phyloP scores from a whole-genome alignment of 805 yeast species.

The Lachancea kluyveri region DNA sequence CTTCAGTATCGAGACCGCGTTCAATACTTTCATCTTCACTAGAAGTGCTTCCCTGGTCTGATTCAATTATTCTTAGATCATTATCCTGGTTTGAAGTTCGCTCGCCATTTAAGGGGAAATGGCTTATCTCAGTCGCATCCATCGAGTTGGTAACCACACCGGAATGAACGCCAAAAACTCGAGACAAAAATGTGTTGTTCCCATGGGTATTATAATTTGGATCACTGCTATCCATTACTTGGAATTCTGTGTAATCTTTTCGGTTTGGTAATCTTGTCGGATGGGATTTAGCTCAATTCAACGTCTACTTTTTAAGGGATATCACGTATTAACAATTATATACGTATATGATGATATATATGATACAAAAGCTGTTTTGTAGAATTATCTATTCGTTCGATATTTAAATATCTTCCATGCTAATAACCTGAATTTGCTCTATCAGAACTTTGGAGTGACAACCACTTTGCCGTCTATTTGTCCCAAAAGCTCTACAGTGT shows the following conservation, averaged over 20 bases:
- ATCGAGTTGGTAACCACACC: constrained; percentile 24
- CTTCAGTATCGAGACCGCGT: constrained; percentile 6
- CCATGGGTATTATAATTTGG: constrained; percentile 8
- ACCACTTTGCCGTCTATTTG: constrained; percentile 50
- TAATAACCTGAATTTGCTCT: too few species aligned
- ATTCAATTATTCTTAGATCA: constrained; percentile 26
- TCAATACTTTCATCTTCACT: constrained; percentile 19
- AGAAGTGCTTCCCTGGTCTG: constrained; percentile 29
- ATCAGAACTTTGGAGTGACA: constrained; percentile 46
- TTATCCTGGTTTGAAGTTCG: constrained; percentile 11
- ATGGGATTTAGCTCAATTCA: too few species aligned
- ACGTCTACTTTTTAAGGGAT: background rate
- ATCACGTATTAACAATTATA: background rate
- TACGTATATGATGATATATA: constrained; percentile 1
- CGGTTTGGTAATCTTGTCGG: too few species aligned
- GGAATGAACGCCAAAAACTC: constrained; percentile 29
- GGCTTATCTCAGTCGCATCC: constrained; percentile 25
- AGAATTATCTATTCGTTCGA: background rate
- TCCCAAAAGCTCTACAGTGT: constrained; percentile 46
- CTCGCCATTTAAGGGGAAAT: constrained; percentile 14
- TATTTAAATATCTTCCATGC: background rate
- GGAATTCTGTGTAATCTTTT: too few species aligned
- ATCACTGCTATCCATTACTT: constrained; percentile 6
- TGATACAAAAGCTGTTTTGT: background rate
- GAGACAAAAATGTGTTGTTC: constrained; percentile 27